Evolutionary conservation across 2,329 filamentous ascomycete genomes (phyloP).

Genomic region (Paraconiothyrium sp.): DNA sequence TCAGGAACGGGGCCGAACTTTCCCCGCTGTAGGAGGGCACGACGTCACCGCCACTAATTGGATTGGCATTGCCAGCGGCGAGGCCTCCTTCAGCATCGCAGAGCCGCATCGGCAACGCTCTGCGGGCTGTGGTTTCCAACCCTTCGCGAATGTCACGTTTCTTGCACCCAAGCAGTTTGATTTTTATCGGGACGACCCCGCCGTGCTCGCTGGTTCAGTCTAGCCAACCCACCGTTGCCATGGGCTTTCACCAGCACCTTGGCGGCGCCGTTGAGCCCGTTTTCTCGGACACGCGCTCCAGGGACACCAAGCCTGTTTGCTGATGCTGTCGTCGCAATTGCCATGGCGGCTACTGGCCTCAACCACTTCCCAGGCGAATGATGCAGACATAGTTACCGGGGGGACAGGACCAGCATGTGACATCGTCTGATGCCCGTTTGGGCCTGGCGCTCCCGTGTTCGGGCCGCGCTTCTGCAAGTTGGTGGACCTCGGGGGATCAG

Average conservation of each 20-base stretch:
- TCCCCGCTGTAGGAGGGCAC: not conserved
- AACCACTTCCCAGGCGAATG: not conserved
- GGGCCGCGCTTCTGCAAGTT: constrained; percentile 30
- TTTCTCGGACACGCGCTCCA: not conserved
- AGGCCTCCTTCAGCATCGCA: not conserved
- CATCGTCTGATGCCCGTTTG: constrained; percentile 26
- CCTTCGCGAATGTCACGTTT: not conserved
- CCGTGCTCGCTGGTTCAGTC: not conserved
- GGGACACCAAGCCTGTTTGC: not conserved
- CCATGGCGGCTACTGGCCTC: not conserved
- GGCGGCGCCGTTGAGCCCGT: not conserved
- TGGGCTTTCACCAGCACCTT: not conserved
- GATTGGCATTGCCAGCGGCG: not conserved
- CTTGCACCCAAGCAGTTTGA: not conserved
- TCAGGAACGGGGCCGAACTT: constrained; percentile 9
- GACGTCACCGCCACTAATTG: not conserved
- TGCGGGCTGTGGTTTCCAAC: not conserved
- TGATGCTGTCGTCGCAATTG: not conserved
- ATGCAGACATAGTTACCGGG: not conserved
- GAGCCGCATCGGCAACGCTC: not conserved
- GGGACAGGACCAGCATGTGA: constrained; percentile 10
- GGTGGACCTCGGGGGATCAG: constrained; percentile 33
- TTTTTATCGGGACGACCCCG: not conserved
- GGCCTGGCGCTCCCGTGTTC: constrained; percentile 25
- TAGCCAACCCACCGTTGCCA: not conserved